Conservation (phyloP, 371 early-diverging fungal genomes). For the Syncephalastrum sp. region DNA sequence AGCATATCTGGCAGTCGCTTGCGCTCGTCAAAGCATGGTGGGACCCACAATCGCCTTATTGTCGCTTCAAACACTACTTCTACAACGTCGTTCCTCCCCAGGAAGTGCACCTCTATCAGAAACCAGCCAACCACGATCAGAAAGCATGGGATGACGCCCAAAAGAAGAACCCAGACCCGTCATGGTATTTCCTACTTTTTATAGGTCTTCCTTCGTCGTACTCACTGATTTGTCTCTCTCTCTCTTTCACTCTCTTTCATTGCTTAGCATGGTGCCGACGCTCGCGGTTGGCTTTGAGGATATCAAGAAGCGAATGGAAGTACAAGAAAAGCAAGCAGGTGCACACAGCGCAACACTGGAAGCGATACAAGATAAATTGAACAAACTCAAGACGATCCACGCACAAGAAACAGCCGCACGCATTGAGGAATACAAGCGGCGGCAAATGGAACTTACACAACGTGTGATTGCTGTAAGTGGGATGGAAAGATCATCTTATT, state of each 20-base stretch:
- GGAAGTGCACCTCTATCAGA: constrained; percentile 75
- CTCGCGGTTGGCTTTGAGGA: constrained; percentile 88
- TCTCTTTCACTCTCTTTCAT: background rate
- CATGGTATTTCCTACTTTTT: constrained; percentile 42
- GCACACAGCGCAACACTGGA: constrained; percentile 33
- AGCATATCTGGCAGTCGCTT: constrained; percentile 56
- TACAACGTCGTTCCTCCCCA: constrained; percentile 85
- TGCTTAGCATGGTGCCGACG: constrained; percentile 71
- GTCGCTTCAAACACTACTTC: constrained; percentile 87
- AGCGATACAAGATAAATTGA: constrained; percentile 65
- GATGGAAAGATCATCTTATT: background rate
- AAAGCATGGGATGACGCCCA: constrained; percentile 82
- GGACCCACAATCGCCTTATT: constrained; percentile 77
- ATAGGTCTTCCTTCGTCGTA: background rate
- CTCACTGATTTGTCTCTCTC: background rate
- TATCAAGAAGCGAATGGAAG: constrained; percentile 76
- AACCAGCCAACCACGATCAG: constrained; percentile 72
- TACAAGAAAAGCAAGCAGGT: constrained; percentile 63
- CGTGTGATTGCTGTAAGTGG: constrained; percentile 62
- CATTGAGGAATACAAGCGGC: constrained; percentile 68
- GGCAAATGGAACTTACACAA: constrained; percentile 76
- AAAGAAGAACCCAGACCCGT: constrained; percentile 80
- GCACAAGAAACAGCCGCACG: constrained; percentile 61
- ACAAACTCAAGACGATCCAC: constrained; percentile 61
- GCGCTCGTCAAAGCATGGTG: constrained; percentile 70